Evolutionary conservation across 1,284 basidiomycete species (phyloP).

Genomic region (Gymnopus androsaceus): DNA sequence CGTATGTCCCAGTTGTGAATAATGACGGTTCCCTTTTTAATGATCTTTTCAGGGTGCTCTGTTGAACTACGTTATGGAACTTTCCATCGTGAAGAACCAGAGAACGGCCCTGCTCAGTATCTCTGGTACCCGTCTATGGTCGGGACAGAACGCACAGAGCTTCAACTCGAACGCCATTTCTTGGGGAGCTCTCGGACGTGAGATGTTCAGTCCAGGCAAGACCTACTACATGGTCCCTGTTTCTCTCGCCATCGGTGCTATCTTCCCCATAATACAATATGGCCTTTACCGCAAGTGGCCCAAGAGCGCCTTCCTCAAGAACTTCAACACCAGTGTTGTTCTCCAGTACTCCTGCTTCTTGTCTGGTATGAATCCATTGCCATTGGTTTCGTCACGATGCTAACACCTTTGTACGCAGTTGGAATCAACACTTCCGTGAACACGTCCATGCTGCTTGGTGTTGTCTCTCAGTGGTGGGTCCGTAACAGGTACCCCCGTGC

Average conservation of each 20-base stretch:
- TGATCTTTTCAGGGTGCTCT: constrained; percentile 4
- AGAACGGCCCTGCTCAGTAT: constrained; percentile 18
- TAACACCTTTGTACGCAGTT: constrained; percentile 9
- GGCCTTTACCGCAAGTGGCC: constrained; percentile 20
- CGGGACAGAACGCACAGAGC: constrained; percentile 21
- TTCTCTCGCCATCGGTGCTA: constrained; percentile 18
- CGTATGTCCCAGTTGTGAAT: not conserved
- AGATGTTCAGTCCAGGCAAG: constrained; percentile 21
- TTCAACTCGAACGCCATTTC: constrained; percentile 22
- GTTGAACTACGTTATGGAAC: constrained; percentile 16
- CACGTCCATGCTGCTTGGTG: constrained; percentile 18
- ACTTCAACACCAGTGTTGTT: constrained; percentile 21
- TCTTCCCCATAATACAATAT: constrained; percentile 19
- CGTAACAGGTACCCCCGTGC: constrained; percentile 19
- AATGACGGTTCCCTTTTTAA: too few relatives aligned
- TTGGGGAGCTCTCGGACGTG: constrained; percentile 22
- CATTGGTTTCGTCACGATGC: not conserved
- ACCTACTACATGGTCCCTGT: constrained; percentile 20
- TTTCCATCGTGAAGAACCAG: constrained; percentile 17
- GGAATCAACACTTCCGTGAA: constrained; percentile 21
- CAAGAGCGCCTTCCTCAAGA: constrained; percentile 2
- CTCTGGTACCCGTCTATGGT: constrained; percentile 21
- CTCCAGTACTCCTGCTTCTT: constrained; percentile 16
- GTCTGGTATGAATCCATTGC: not conserved
- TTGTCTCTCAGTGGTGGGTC: constrained; percentile 21